Base-by-base conservation (phyloP, 495 filamentous ascomycete species). In the Articulospora tetracladia region DNA sequence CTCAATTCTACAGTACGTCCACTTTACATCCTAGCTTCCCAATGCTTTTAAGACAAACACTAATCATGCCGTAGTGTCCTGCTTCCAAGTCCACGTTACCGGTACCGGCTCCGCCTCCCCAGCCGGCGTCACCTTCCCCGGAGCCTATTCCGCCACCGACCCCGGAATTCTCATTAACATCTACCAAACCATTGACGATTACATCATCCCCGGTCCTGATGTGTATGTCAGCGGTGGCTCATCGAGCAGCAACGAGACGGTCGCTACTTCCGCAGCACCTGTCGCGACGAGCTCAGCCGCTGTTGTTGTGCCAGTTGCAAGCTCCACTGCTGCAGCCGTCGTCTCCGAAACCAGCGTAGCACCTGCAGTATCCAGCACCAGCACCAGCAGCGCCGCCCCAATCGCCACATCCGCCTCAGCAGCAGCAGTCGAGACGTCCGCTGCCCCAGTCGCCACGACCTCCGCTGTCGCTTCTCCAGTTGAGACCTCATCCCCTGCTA, bases 1-100 rank as follows among this genome's bases (percentile, higher is more conserved):
- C 80, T 0, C 79, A 83, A 66, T 77, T 82, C 61, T 81, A 81
- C 63, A 50, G n/a, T n/a, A n/a, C n/a, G n/a, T n/a, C n/a, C n/a
- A n/a, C n/a, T n/a, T n/a, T n/a, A n/a, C n/a, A n/a, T n/a, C n/a
- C n/a, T n/a, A n/a, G n/a, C n/a, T n/a, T n/a, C n/a, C n/a, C n/a
- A n/a, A n/a, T n/a, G n/a, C n/a, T n/a, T n/a, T n/a, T n/a, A n/a
- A n/a, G n/a, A n/a, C n/a, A n/a, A n/a, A n/a, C n/a, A 67, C n/a
- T n/a, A n/a, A n/a, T n/a, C n/a, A n/a, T n/a, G n/a, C n/a, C n/a
- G n/a, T n/a, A n/a, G n/a, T 71, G 55, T 34, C 44, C 25, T 83
- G 79, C 60, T 79, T 76, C 10, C 79, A 83, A 68, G 76, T 84
- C 71, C 78, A 76, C 59, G 72, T 83, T 28, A 68, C 73, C 25